Evolutionary conservation across 169 alveolate genomes (phyloP).

Genomic region (Cryptosporidium canis): DNA sequence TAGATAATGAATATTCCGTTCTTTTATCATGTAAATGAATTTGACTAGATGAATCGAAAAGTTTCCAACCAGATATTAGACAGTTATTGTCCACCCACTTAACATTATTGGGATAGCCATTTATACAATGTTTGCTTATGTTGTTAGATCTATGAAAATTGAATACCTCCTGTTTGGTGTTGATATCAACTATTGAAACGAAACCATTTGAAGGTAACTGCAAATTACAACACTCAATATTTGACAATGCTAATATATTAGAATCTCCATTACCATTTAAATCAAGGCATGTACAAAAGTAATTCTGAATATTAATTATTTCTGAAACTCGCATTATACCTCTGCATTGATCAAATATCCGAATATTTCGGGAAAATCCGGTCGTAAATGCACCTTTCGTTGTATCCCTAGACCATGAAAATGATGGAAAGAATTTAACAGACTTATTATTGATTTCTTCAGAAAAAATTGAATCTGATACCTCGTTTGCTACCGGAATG

Average conservation of each 20-base stretch:
- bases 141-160: background rate
- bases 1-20: background rate
- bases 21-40: slow-evolving; percentile 19
- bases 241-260: slow-evolving; percentile 19
- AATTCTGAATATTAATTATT: background rate
- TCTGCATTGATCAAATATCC: background rate
- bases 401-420: slow-evolving; percentile 1
- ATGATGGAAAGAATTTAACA: slow-evolving; percentile 1
- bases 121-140: too few relatives aligned
- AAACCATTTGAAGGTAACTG: background rate
- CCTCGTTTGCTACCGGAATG: background rate
- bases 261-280: slow-evolving; percentile 2
- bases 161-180: background rate
- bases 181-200: slow-evolving; percentile 3
- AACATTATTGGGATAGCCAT: slow-evolving; percentile 16
- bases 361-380: background rate
- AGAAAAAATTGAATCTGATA: slow-evolving; percentile 15
- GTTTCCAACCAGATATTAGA: slow-evolving; percentile 36
- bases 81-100: slow-evolving; percentile 19
- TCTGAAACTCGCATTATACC: background rate
- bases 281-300: background rate
- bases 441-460: background rate
- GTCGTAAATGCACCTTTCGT: slow-evolving; percentile 37
- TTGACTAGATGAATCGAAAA: background rate
- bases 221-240: background rate